Evolutionary conservation across 106 monocot genomes (phyloP), one percentile per base, ranked within the genome.

Genomic region (Dendrobium huoshanense): DNA sequence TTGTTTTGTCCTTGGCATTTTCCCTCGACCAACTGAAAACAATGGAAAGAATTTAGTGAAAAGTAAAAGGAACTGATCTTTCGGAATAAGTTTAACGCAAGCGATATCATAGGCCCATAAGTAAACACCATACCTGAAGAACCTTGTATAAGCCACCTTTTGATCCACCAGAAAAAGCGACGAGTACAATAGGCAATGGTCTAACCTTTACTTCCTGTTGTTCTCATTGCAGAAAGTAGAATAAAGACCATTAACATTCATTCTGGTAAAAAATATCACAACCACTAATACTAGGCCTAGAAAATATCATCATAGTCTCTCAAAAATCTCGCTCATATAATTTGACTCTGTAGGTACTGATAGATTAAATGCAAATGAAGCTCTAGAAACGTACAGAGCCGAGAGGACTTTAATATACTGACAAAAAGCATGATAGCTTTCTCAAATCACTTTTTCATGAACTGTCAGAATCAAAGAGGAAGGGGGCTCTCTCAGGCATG

Each of bases 111-210:
- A 76, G 7, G 24, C 20, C 55, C 75, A 59, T 19, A 10, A 33
- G 8, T n/a, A 75, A 75, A 78, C 41, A 73, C 72, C 15, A 44
- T 72, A 96, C 96, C 94, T 97, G 96, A 82, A 90, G 82, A 83
- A 90, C 87, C 80, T 94, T 97, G 83, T 90, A 97, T 83, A 92
- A 77, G 81, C 94, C 92, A 82, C 87, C 86, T 80, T 94, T 94
- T 27, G 96, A 81, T 31, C 96, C 94, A 27, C 92, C 90, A 78
- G 94, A 97, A 83, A 97, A 97, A 78, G 92, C 59, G 5, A 81
- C 85, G 31, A 97, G 85, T 17, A 92, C 88, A 73, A 94, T 85
- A 55, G 96, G 96, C 68, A 82, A 79, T 75, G 88, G 82, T 58
- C 80, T 87, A 6, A 42, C 73, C 77, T 89, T 90, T 42, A 94